phyloP scores from a whole-genome alignment of 306 rosid genomes.

The Geum urbanum region DNA sequence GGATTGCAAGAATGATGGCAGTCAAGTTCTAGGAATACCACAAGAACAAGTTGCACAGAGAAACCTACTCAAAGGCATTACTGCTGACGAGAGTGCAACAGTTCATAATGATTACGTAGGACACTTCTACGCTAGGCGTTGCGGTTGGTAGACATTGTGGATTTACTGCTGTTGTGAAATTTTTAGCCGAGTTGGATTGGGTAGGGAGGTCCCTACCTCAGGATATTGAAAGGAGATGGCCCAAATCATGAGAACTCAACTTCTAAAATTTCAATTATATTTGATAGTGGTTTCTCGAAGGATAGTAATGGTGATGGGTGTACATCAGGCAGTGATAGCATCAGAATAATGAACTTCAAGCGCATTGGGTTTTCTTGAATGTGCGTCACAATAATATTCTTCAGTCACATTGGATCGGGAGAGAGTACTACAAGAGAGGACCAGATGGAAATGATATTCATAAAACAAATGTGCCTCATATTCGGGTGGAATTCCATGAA shows the following conservation, averaged over 20 bases:
- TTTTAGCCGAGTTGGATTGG: conserved; percentile 53
- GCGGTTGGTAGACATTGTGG: conserved; percentile 84
- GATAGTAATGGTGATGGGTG: conserved; percentile 34
- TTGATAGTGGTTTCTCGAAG: conserved; percentile 27
- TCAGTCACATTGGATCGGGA: no score
- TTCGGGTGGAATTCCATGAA: no score
- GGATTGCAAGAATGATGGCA: conserved; percentile 86
- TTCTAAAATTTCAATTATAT: conserved; percentile 35
- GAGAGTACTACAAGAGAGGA: no score
- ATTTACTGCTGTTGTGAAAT: conserved; percentile 92
- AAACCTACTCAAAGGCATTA: conserved; percentile 93
- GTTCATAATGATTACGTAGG: conserved; percentile 84
- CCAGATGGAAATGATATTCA: no score
- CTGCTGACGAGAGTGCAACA: conserved; percentile 98
- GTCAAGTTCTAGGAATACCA: conserved; percentile 62
- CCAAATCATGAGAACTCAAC: conserved; percentile 30
- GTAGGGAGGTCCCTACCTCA: conserved; percentile 47
- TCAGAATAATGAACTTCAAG: no score
- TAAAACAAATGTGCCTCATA: no score
- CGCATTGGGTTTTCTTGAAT: no score
- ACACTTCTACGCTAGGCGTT: conserved; percentile 81
- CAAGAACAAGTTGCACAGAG: conserved; percentile 70
- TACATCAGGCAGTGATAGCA: conserved; percentile 32
- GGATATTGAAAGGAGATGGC: conserved; percentile 53
- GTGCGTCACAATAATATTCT: no score